Evolutionary conservation across 768 basidiomycete genomes (phyloP).

Genomic region (Boletus vinaceobasis): DNA sequence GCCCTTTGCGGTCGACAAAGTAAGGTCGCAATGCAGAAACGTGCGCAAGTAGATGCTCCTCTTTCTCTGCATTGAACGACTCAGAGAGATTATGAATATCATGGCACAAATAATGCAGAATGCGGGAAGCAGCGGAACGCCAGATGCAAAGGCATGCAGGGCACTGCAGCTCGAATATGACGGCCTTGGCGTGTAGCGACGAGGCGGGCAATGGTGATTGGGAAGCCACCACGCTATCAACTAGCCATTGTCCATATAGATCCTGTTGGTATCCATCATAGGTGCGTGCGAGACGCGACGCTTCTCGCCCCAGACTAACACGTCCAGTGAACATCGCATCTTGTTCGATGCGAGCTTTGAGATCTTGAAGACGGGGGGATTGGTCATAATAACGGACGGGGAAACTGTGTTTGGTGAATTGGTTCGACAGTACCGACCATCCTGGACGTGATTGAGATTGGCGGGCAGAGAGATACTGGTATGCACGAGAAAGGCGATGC

Average conservation of each 20-base stretch:
- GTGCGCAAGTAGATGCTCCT: not conserved
- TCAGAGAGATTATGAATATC: too few relatives aligned
- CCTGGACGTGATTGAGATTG: slow-evolving; percentile 9
- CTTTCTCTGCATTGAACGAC: too few relatives aligned
- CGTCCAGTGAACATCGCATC: slow-evolving; percentile 3
- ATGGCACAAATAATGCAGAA: slow-evolving; percentile 29
- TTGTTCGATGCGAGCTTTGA: slow-evolving; percentile 18
- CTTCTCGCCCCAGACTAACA: slow-evolving; percentile 4
- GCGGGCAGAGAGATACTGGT: slow-evolving; percentile 32
- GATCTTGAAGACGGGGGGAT: slow-evolving; percentile 19
- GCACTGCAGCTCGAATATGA: slow-evolving; percentile 39
- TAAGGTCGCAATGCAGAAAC: slow-evolving; percentile 26
- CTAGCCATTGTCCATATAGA: not conserved
- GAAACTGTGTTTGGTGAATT: slow-evolving; percentile 23
- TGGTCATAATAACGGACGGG: not conserved
- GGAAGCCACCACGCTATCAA: not conserved
- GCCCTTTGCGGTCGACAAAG: not conserved
- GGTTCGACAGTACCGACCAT: slow-evolving; percentile 33
- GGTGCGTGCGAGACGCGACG: not conserved
- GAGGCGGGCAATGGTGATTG: slow-evolving; percentile 42
- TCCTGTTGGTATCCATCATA: not conserved
- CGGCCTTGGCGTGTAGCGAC: slow-evolving; percentile 14
- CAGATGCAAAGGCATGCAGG: slow-evolving; percentile 37
- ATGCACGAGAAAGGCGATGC: slow-evolving; percentile 23
- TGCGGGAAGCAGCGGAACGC: slow-evolving; percentile 33